Evolutionary conservation across 2,329 filamentous ascomycete genomes (phyloP).

Genomic region (Coniella vitis): DNA sequence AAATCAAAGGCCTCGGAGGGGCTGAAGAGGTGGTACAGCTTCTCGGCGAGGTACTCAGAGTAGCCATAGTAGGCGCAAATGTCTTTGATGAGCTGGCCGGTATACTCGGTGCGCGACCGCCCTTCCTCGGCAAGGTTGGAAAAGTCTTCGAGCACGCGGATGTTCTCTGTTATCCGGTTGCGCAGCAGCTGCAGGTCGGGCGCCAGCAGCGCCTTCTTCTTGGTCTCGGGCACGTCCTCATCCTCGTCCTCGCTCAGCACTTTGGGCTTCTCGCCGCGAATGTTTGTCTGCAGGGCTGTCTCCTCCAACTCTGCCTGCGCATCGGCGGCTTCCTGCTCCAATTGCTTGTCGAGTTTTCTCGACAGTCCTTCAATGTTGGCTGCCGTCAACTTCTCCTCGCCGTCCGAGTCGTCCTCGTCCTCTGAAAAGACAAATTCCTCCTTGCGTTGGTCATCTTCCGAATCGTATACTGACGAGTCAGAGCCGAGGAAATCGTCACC

Average conservation of each 20-base stretch:
- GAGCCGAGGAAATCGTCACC: constrained; percentile 56
- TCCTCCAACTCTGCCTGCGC: constrained; percentile 83
- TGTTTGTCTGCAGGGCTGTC: constrained; percentile 85
- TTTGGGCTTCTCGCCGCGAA: constrained; percentile 50
- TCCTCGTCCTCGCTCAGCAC: constrained; percentile 30
- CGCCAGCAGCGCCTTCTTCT: constrained; percentile 53
- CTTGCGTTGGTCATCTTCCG: constrained; percentile 55
- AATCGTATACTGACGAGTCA: constrained; percentile 60
- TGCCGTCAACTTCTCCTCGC: constrained; percentile 83
- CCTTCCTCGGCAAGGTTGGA: constrained; percentile 71
- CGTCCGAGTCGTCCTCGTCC: constrained; percentile 82
- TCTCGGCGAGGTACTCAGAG: constrained; percentile 88
- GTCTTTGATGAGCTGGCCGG: constrained; percentile 77
- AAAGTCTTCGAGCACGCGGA: constrained; percentile 87
- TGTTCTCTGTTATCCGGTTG: constrained; percentile 84
- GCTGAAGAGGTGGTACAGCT: constrained; percentile 87
- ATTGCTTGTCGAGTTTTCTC: constrained; percentile 71
- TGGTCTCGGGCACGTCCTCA: constrained; percentile 34
- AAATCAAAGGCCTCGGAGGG: constrained; percentile 94
- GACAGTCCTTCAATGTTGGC: constrained; percentile 94
- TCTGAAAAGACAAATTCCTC: constrained; percentile 80
- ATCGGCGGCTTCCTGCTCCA: constrained; percentile 71
- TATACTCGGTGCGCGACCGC: constrained; percentile 82
- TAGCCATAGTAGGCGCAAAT: constrained; percentile 97
- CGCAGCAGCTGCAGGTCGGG: constrained; percentile 87